These are phyloP conservation scores for Nemania sp. DNA, from an alignment of 2,329 filamentous ascomycete genomes.

Conservation along the genomic window DNA sequence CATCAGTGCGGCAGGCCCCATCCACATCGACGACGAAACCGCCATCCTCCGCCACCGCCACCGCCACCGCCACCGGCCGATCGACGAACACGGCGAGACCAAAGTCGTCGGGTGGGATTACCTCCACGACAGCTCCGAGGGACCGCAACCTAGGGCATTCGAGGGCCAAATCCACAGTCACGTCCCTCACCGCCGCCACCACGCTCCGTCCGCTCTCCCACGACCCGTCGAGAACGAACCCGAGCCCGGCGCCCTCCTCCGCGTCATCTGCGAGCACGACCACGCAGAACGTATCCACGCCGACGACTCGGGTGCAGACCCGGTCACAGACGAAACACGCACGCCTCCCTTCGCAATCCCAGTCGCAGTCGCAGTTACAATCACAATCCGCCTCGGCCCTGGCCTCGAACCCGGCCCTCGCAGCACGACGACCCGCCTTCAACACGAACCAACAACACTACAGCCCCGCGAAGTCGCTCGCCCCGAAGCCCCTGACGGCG, in stretches of 20 bases:
- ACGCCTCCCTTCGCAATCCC: conserved; percentile 24
- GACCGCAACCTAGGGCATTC: conserved; percentile 38
- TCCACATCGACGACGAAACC: conserved; percentile 30
- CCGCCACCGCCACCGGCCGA: conserved; percentile 24
- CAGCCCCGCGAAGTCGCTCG: conserved; percentile 64
- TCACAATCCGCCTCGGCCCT: background rate
- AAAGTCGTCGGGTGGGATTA: conserved; percentile 31
- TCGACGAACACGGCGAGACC: conserved; percentile 29
- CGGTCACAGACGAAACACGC: conserved; percentile 32
- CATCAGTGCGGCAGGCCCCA: conserved; percentile 34
- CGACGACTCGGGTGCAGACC: conserved; percentile 29
- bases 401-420: conserved; percentile 25
- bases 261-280: conserved; percentile 28
- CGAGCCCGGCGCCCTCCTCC: conserved; percentile 33
- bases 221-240: conserved; percentile 27
- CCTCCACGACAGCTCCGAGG: conserved; percentile 22
- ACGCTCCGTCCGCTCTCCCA: conserved; percentile 45
- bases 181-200: conserved; percentile 45
- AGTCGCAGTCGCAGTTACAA: conserved; percentile 28
- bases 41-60: conserved; percentile 26
- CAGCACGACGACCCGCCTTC: conserved; percentile 57
- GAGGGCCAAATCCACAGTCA: conserved; percentile 49
- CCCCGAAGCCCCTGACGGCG: conserved; percentile 65
- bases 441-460: conserved; percentile 69
- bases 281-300: conserved; percentile 27